A percentile compares a stretch with the other conserved stretches of the same genome.
Conservation (phyloP, 441 rosid species). For the Populus hybrid region DNA sequence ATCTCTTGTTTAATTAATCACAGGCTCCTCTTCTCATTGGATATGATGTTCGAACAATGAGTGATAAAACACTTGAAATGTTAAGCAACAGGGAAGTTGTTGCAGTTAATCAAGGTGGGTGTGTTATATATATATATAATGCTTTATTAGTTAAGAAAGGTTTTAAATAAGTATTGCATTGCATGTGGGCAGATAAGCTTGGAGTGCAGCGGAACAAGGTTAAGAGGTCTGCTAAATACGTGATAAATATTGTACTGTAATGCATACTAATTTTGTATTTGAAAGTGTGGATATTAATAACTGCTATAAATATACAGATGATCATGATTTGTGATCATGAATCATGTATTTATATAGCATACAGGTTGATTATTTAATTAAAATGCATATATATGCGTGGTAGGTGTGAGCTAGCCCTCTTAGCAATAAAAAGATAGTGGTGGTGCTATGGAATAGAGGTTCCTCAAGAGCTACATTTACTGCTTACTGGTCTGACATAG, state of each 20-base stretch:
- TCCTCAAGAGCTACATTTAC: conserved; percentile 38
- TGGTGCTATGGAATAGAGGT: conserved; percentile 65
- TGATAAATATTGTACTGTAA: too few relatives aligned
- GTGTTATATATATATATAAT: too few relatives aligned
- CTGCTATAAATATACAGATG: background rate
- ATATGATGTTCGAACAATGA: conserved; percentile 39
- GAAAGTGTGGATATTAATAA: background rate
- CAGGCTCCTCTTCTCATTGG: conserved; percentile 51
- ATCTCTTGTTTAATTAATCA: too few relatives aligned
- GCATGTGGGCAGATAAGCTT: conserved; percentile 31
- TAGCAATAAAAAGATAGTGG: conserved; percentile 20
- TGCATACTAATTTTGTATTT: background rate
- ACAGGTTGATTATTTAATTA: background rate
- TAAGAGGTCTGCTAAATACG: conserved; percentile 28
- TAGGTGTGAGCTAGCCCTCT: conserved; percentile 56
- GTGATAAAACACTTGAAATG: conserved; percentile 24
- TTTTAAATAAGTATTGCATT: background rate
- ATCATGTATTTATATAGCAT: background rate
- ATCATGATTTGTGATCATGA: too few relatives aligned
- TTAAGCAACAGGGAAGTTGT: conserved; percentile 46
- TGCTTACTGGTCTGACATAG: conserved; percentile 54
- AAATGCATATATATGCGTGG: too few relatives aligned
- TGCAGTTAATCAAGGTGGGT: conserved; percentile 47
- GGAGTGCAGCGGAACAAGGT: conserved; percentile 57
- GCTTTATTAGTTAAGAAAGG: background rate